Evolutionary conservation across 768 basidiomycete species (phyloP).

Genomic region (Pleurotus salmoneostramineus): DNA sequence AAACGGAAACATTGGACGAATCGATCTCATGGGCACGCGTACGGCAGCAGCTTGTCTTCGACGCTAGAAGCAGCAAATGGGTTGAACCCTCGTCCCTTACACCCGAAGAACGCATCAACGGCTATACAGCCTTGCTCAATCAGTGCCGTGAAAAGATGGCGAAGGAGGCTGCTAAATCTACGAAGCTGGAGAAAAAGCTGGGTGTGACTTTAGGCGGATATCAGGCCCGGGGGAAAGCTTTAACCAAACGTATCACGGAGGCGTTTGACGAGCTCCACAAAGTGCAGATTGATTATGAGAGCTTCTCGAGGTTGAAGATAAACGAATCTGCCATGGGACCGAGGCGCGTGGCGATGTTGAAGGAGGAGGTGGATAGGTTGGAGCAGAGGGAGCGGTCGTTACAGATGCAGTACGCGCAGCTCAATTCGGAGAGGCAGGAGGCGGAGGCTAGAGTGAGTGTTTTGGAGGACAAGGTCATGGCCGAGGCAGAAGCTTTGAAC

Average conservation of each 20-base stretch:
- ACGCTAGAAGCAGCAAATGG: constrained; percentile 56
- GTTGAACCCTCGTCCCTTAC: constrained; percentile 61
- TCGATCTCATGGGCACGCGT: constrained; percentile 67
- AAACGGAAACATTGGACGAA: constrained; percentile 59
- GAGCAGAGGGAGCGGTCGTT: constrained; percentile 73
- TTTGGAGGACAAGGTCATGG: constrained; percentile 86
- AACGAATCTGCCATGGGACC: constrained; percentile 80
- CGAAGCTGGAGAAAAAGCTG: constrained; percentile 90
- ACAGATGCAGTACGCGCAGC: constrained; percentile 82
- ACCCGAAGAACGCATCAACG: constrained; percentile 54
- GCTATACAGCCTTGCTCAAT: constrained; percentile 58
- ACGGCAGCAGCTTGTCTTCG: constrained; percentile 61
- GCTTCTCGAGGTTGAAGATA: constrained; percentile 67
- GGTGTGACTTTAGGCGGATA: constrained; percentile 89
- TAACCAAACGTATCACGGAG: constrained; percentile 58
- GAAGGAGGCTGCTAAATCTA: constrained; percentile 74
- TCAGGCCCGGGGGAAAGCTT: constrained; percentile 64
- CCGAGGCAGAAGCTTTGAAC: constrained; percentile 77
- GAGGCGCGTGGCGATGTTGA: constrained; percentile 68
- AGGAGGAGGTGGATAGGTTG: constrained; percentile 83
- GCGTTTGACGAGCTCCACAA: constrained; percentile 70
- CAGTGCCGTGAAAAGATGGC: constrained; percentile 68
- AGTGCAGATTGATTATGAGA: constrained; percentile 68
- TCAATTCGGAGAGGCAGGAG: constrained; percentile 67
- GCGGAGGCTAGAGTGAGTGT: constrained; percentile 50